Evolutionary conservation across 2,329 filamentous ascomycete genomes (phyloP).

Genomic region (Karstenula rhodostoma): DNA sequence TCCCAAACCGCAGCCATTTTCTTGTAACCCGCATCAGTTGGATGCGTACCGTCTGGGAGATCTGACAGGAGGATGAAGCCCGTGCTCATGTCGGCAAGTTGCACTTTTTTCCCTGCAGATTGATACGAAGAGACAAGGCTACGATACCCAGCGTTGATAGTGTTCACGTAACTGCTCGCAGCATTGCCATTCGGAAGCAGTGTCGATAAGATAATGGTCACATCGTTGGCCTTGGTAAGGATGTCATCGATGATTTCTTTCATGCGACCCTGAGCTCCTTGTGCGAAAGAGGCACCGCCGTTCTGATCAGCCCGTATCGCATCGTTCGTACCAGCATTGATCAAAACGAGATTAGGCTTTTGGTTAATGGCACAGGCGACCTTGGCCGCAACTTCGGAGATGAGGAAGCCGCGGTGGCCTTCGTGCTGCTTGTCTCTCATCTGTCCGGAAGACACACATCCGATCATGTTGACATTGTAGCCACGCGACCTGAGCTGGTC

Average conservation of each 20-base stretch:
- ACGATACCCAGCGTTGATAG: constrained; percentile 17
- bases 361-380: constrained; percentile 4
- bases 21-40: constrained; percentile 4
- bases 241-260: constrained; percentile 16
- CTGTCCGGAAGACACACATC: constrained; percentile 15
- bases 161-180: constrained; percentile 13
- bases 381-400: constrained; percentile 8
- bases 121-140: constrained; percentile 15
- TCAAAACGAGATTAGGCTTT: constrained; percentile 24
- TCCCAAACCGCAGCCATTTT: constrained; percentile 13
- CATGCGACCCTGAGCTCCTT: constrained; percentile 19
- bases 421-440: constrained; percentile 24
- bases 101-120: constrained; percentile 18
- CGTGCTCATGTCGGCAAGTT: constrained; percentile 23
- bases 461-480: constrained; percentile 24
- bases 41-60: constrained; percentile 5
- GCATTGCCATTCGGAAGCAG: constrained; percentile 13
- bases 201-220: constrained; percentile 25
- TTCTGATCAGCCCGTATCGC: constrained; percentile 4
- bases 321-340: constrained; percentile 27
- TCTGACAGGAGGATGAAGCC: constrained; percentile 15
- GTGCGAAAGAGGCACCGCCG: constrained; percentile 6
- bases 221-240: constrained; percentile 2
- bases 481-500: constrained; percentile 19
- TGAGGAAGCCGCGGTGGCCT: constrained; percentile 18